Evolutionary conservation across 306 rosid genomes (phyloP).

Genomic region (Cucumis hystrix): DNA sequence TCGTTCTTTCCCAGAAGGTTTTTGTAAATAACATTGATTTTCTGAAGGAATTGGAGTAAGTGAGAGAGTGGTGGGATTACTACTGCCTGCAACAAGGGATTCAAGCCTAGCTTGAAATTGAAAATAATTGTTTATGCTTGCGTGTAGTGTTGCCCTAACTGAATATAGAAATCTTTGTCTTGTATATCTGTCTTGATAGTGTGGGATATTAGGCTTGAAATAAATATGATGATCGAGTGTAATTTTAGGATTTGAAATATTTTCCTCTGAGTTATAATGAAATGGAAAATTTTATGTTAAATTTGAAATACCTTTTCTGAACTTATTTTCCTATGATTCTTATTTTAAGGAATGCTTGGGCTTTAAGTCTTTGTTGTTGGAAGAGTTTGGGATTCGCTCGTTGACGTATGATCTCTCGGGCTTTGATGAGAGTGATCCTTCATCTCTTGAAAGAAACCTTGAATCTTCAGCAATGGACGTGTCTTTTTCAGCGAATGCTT

Average conservation of each 20-base stretch:
- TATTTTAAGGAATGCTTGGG: conserved; percentile 69
- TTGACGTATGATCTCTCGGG: conserved; percentile 94
- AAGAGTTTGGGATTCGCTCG: conserved; percentile 77
- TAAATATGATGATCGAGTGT: background rate
- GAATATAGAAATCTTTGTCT: background rate
- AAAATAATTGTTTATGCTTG: conserved; percentile 2
- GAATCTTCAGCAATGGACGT: conserved; percentile 75
- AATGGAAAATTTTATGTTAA: background rate
- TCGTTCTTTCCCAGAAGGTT: too few species aligned
- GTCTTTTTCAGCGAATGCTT: conserved; percentile 59
- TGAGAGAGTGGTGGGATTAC: background rate
- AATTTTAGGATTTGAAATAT: background rate
- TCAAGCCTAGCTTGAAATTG: conserved; percentile 13
- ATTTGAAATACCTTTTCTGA: background rate
- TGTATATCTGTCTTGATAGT: background rate
- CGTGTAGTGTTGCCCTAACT: background rate
- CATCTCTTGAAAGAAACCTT: conserved; percentile 60
- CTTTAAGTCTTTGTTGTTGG: conserved; percentile 62
- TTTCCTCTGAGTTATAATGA: background rate
- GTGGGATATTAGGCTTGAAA: background rate
- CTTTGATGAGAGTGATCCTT: conserved; percentile 95
- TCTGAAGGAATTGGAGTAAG: conserved; percentile 60
- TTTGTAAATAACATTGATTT: conserved; percentile 88
- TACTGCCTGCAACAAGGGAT: conserved; percentile 10
- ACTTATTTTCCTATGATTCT: background rate